Percentiles rank a stretch among this genome's conserved stretches.
phyloP scores from a whole-genome alignment of 306 rosid species.

The Luffa acutangula region DNA sequence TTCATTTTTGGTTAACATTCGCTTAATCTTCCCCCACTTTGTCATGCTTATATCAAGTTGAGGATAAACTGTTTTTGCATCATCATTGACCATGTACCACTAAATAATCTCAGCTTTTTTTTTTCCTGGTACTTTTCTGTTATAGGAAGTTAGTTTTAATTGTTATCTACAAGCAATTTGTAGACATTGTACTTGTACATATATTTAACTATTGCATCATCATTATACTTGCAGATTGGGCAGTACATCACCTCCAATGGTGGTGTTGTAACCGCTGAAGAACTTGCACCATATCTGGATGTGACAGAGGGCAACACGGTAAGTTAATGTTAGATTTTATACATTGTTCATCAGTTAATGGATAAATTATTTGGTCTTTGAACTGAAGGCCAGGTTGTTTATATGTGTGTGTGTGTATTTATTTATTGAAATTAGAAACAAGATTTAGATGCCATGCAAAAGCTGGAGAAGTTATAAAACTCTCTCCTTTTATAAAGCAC shows the following conservation, averaged over 20 bases:
- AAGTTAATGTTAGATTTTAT: constrained; percentile 12
- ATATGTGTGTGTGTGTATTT: background rate
- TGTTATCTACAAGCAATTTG: background rate
- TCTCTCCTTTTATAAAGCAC: background rate
- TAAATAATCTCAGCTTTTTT: background rate
- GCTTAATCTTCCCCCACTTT: background rate
- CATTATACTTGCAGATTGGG: constrained; percentile 59
- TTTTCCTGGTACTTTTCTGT: background rate
- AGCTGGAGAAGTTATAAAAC: background rate
- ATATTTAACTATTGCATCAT: background rate
- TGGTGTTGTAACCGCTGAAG: constrained; percentile 95
- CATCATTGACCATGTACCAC: background rate
- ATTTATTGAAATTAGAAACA: background rate
- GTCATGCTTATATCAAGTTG: background rate
- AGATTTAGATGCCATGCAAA: background rate
- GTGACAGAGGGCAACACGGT: constrained; percentile 38
- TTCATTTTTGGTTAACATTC: background rate
- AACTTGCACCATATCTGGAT: constrained; percentile 91
- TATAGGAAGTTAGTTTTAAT: background rate
- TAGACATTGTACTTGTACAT: background rate
- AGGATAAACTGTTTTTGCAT: background rate
- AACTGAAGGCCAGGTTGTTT: background rate
- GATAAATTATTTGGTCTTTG: background rate
- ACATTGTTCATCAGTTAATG: background rate
- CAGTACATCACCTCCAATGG: constrained; percentile 86